Evolutionary conservation across 2,329 filamentous ascomycete genomes (phyloP), one percentile per base, ranked within the genome.

Genomic region (Xylaria sp.): DNA sequence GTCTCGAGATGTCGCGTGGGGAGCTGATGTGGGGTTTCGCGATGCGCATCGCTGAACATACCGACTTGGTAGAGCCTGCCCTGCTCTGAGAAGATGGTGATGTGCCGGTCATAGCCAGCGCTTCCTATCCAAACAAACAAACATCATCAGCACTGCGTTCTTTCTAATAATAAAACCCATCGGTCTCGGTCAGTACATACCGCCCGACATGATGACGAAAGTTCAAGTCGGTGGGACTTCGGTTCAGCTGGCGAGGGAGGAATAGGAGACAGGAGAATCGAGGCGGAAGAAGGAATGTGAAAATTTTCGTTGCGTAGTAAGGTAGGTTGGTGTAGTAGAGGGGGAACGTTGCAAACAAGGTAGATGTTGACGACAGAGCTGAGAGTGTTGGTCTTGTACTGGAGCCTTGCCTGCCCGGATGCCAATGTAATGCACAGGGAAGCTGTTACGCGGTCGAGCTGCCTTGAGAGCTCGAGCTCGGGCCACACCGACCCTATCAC

Each of bases 81-180:
- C 85, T 98, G 94, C 83, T 99, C 96, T 72, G 96, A 98, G 87
- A 99, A 99, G 88, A 99, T 98, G 81, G 96, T 99, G 80, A 99
- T 99, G 85, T 99, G 96, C 87, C 96, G 90, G 85, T 99, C 96
- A 85, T 97, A 98, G 80, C 94, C 94, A 84, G 93, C 91, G 84
- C 90, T 92, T 83, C 91, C 91, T 94, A 78, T 77, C 72, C 67
- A 68, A 57, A 66, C 67, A 68, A 57, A 65, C 69, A 75, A 67
- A 63, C 18, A 61, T 61, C 23, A 71, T 81, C 75, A 81, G 78
- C 71, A 71, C 46, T 48, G 56, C 41, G 50, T 68, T 48, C 60
- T 73, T 69, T 52, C 71, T 56, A 52, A 66, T 65, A 68, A 65
- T 54, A 65, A 1, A 72, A 57, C 44, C 32, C 55, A 52, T 44